These are phyloP conservation scores for Penicillium hordei DNA, from an alignment of 2,329 filamentous ascomycete genomes.

Conservation along the genomic window DNA sequence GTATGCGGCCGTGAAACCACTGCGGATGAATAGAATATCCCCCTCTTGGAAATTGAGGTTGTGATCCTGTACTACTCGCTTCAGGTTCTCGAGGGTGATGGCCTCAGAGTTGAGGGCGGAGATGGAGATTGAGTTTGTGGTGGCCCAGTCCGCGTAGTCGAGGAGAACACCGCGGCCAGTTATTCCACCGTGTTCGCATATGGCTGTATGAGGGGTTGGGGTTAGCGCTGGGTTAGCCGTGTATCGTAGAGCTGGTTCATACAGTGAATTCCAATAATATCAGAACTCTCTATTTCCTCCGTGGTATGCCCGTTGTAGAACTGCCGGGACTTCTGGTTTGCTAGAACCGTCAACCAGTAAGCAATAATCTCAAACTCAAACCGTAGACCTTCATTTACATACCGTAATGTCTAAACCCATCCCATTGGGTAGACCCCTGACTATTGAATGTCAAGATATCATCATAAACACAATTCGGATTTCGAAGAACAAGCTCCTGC, in stretches of 20 bases:
- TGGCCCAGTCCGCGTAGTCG: slow-evolving; percentile 26
- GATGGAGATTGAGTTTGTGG: slow-evolving; percentile 16
- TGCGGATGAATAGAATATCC: slow-evolving; percentile 25
- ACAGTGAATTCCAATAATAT: slow-evolving; percentile 24
- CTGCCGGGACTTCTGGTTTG: slow-evolving; percentile 20
- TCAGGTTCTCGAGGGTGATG: slow-evolving; percentile 17
- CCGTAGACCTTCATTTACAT: not conserved
- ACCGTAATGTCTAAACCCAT: slow-evolving; percentile 30
- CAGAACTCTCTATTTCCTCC: slow-evolving; percentile 22
- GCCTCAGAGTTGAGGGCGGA: slow-evolving; percentile 21
- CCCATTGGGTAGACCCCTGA: slow-evolving; percentile 28
- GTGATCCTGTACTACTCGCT: slow-evolving; percentile 16
- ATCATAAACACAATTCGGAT: slow-evolving; percentile 23
- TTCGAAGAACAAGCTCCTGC: slow-evolving; percentile 22
- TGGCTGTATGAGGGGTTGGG: slow-evolving; percentile 2
- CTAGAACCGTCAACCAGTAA: slow-evolving; percentile 2
- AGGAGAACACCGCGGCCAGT: slow-evolving; percentile 24
- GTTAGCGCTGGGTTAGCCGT: not conserved
- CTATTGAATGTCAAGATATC: slow-evolving; percentile 27
- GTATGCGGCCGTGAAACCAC: slow-evolving; percentile 24
- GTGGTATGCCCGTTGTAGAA: slow-evolving; percentile 27
- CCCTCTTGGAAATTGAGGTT: slow-evolving; percentile 21
- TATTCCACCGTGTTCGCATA: slow-evolving; percentile 25
- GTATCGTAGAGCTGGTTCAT: not conserved
- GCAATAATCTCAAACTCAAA: not conserved